These are phyloP conservation scores for Chlamydomonas reinhardtii DNA, from an alignment of 163 green algal species.

Conservation along the genomic window DNA sequence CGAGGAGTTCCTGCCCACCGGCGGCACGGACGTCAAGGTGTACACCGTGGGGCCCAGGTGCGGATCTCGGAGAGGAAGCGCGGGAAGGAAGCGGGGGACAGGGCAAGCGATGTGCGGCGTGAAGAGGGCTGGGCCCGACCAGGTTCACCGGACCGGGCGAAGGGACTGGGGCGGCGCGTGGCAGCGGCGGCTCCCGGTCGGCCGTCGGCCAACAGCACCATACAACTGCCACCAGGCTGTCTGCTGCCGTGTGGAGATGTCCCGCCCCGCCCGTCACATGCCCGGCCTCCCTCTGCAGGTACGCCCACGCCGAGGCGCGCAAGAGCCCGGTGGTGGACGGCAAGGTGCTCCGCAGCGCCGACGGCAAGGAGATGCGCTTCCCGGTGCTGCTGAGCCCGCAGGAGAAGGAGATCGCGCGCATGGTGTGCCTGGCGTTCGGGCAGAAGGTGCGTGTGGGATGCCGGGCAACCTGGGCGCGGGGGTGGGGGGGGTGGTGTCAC, in stretches of 20 bases:
- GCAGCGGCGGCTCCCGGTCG: too few species aligned
- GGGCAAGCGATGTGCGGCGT: background rate
- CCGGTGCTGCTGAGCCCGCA: constrained; percentile 94
- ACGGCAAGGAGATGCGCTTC: constrained; percentile 98
- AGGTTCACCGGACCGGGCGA: too few species aligned
- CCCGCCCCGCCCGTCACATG: too few species aligned
- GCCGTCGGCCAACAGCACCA: too few species aligned
- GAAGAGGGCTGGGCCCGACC: background rate
- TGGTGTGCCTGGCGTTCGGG: constrained; percentile 93
- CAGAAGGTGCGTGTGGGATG: constrained; percentile 72
- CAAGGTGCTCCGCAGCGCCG: constrained; percentile 89
- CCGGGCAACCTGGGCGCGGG: too few species aligned
- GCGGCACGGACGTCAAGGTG: constrained; percentile 97
- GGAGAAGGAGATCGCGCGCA: constrained; percentile 98
- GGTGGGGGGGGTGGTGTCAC: too few species aligned
- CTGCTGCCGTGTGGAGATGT: too few species aligned
- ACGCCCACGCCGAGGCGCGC: constrained; percentile 97
- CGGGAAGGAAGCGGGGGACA: background rate
- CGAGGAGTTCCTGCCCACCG: constrained; percentile 97
- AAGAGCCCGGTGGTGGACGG: constrained; percentile 98
- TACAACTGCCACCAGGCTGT: too few species aligned
- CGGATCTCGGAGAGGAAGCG: too few species aligned
- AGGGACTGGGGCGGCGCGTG: too few species aligned
- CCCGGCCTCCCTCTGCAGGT: constrained; percentile 64
- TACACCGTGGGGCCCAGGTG: constrained; percentile 80